Base-by-base conservation (phyloP, 163 green algal species). In the Volvox carteri region DNA sequence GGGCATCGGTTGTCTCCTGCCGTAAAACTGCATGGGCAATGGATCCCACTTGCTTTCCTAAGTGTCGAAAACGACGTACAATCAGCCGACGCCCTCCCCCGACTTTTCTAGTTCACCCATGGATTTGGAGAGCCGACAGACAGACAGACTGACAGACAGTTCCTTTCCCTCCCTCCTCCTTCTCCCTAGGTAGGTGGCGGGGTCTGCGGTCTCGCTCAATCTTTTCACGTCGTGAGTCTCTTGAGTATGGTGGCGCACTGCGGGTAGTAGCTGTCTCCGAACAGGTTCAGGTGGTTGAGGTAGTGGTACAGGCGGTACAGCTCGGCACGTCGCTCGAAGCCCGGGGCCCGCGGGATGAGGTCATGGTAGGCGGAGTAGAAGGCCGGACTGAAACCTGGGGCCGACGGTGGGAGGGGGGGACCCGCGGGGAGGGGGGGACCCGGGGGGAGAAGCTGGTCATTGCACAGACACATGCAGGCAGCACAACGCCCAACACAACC, bases 211-310 rank as follows among this genome's bases (percentile, higher is more conserved):
- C n/a, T n/a, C n/a, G n/a, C n/a, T n/a, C n/a, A n/a, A n/a, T n/a
- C n/a, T n/a, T n/a, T n/a, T n/a, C n/a, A n/a, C n/a, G n/a, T n/a
- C n/a, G 68, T 91, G 19, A 94, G 80, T 8, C 60, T 84, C 48
- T 80, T 73, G 42, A 95, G 65, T 25, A 93, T 90, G 42, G 73
- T 56, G 11, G 78, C 54, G 75, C 89, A 92, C 33, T 92, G 50
- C 42, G 72, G 37, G 79, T 95, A 92, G 90, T 98, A 97, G 30
- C 92, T 67, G 33, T 90, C 91, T 18, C 96, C 97, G 85, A 98
- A 99, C 1, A 99, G 92, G 90, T 98, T 98, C 86, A 97, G 97
- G 91, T 99, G 98, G 86, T 99, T 99, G 30, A 99, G 93, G 88
- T 96, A 97, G 86, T 97, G 96, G 92, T 97, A 97, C 48, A 97